Conservation (phyloP, 129 eudicot species). For the Erigeron canadensis region DNA sequence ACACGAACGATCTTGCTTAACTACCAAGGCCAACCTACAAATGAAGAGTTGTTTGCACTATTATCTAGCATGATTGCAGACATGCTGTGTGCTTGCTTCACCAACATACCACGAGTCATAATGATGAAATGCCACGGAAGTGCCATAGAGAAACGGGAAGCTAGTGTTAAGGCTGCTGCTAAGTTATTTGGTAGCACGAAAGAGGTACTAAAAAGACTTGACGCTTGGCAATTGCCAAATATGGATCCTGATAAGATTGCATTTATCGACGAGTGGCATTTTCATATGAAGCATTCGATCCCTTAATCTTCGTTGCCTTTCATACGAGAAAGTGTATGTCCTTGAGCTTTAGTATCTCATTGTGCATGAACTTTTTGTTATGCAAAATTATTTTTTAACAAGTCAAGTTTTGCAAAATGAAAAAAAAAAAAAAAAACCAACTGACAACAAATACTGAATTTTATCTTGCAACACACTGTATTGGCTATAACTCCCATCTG, state of each 20-base stretch:
- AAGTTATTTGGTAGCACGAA: conserved; percentile 6
- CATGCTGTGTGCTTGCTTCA: conserved; percentile 5
- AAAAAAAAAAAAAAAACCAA: conserved; percentile 5
- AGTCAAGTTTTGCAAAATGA: neutral
- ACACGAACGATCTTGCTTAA: neutral
- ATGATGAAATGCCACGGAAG: conserved; percentile 2
- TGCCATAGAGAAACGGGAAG: conserved; percentile 2
- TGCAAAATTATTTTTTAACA: neutral
- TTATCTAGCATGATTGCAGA: conserved; percentile 9
- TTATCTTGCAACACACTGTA: neutral
- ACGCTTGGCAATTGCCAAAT: neutral
- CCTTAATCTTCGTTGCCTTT: neutral
- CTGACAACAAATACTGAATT: neutral
- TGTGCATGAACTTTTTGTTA: neutral
- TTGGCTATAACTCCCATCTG: neutral
- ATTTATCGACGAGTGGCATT: conserved; percentile 15
- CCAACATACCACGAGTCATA: conserved; percentile 9
- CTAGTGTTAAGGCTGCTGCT: neutral
- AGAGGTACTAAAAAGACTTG: neutral
- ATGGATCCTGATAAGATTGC: conserved; percentile 12
- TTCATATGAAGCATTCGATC: conserved; percentile 2
- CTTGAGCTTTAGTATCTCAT: neutral
- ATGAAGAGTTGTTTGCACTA: neutral
- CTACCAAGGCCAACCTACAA: neutral
- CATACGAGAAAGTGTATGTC: neutral